Evolutionary conservation across 176 grass and related monocot genomes (phyloP), one percentile per base, ranked within the genome.

Genomic region (Poa annua): DNA sequence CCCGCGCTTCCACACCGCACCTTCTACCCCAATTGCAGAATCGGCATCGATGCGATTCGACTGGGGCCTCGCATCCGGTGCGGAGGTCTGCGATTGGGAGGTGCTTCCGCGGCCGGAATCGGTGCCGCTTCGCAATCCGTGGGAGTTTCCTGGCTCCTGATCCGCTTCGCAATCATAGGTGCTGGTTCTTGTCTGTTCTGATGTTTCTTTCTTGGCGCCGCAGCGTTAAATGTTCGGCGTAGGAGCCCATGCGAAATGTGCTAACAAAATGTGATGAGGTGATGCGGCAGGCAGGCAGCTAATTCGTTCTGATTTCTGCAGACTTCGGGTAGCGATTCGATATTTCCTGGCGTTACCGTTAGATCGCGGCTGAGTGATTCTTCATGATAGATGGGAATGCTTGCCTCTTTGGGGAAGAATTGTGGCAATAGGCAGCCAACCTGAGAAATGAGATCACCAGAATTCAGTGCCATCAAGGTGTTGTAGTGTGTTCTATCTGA

Each of bases 1-100:
- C 75, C 19, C 75, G 75, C 20, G 49, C 72, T 29, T 35, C 77
- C 42, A 10, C 63, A 66, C 63, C 63, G 32, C 63, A 66, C 15
- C 63, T 7, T 66, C 63, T 36, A 1, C 32, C 63, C 63, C 63
- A 66, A 66, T 66, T 66, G 63, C 63, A 66, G 29, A 66, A 73
- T 50, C 65, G 22, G 87, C 75, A 57, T 73, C 87, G 76, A 84
- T 88, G 81, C 81, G 81, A 84, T 80, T 75, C 76, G 68, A 36
- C 60, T 33, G 59, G 75, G 67, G 59, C 67, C 22, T 79, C 81
- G 67, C 86, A 36, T 83, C 68, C 67, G 68, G 81, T 80, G 87
- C 60, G 61, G 59, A 67, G 81, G 59, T 73, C 55, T 61, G 80
- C 78, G 62, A 45, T 56, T 76, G 57, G 71, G 48, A 72, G 84